Conservation (phyloP, 495 filamentous ascomycete genomes). For the Trichoderma reesei region DNA sequence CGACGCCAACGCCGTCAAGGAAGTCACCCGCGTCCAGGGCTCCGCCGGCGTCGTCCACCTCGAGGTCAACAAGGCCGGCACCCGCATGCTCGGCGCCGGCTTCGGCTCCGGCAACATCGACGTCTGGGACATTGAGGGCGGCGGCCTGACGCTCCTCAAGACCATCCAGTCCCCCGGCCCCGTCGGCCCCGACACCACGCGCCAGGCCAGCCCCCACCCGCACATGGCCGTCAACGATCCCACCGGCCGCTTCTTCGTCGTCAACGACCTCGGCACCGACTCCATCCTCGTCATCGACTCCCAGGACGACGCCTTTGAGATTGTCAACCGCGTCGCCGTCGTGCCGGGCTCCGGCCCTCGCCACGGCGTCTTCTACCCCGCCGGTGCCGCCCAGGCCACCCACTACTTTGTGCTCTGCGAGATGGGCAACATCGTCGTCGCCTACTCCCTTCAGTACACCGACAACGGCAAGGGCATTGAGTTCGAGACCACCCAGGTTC, state of each 20-base stretch:
- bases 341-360: constrained; percentile 22
- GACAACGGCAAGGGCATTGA: constrained; percentile 14
- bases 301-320: constrained; percentile 19
- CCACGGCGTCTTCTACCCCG: constrained; percentile 25
- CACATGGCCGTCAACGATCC: constrained; percentile 28
- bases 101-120: constrained; percentile 23
- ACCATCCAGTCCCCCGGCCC: constrained; percentile 14
- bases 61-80: constrained; percentile 24
- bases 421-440: constrained; percentile 22
- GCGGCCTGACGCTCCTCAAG: constrained; percentile 19
- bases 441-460: constrained; percentile 21
- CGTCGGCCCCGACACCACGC: constrained; percentile 15
- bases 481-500: constrained; percentile 17
- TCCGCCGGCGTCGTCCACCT: constrained; percentile 25
- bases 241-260: constrained; percentile 22
- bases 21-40: constrained; percentile 16
- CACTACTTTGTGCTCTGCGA: constrained; percentile 26
- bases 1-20: constrained; percentile 11
- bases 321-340: constrained; percentile 17
- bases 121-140: constrained; percentile 22
- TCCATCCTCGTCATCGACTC: constrained; percentile 22
- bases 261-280: constrained; percentile 26
- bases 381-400: constrained; percentile 14
- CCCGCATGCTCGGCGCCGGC: constrained; percentile 23
- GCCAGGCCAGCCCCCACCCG: constrained; percentile 19